Base-by-base conservation (phyloP, 2,329 filamentous ascomycete genomes). In the Fusarium sp. region DNA sequence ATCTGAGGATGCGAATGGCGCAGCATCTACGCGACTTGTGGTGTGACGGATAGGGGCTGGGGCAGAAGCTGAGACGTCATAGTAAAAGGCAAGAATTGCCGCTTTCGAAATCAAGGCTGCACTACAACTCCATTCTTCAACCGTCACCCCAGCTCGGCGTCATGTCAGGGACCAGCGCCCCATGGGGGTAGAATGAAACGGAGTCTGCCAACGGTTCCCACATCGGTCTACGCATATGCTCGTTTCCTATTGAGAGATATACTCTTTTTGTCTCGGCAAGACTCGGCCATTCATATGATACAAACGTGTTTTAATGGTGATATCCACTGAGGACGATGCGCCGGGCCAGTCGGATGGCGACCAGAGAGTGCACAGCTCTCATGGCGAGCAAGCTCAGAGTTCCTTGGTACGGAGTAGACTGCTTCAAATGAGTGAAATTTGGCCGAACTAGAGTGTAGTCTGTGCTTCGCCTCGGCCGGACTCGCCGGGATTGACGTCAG, bases 401-500 rank as follows among this genome's bases (percentile, higher is more conserved):
- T 62, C 47, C 58, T 61, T 61, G 30, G 51, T 51, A 30, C 39
- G 28, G 24, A 39, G 17, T 43, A 39, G 5, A 13, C 19, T 63
- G 35, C 35, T 40, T 56, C 37, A 26, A 30, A 37, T 33, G 43
- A 61, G 46, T 40, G 48, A 60, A 60, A 65, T 61, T 65, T 65
- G 54, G 33, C 62, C 62, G 61, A 65, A 49, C 2, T 8, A 39
- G 41, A 24, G 1, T 44, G 32, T 11, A 37, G 64, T 59, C 64
- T 64, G 54, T 65, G 52, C 48, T 59, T 41, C 32, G 33, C 58
- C 32, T 47, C 32, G 24, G 14, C 53, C 64, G 65, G 65, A 9
- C 17, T 65, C 65, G n/a, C 65, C 65, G 65, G 50, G 56, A 44
- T 64, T 68, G 54, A 61, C 55, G 50, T 65, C 59, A 65, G 59